phyloP scores from a whole-genome alignment of 441 rosid genomes.

The Gossypium gossypioides region DNA sequence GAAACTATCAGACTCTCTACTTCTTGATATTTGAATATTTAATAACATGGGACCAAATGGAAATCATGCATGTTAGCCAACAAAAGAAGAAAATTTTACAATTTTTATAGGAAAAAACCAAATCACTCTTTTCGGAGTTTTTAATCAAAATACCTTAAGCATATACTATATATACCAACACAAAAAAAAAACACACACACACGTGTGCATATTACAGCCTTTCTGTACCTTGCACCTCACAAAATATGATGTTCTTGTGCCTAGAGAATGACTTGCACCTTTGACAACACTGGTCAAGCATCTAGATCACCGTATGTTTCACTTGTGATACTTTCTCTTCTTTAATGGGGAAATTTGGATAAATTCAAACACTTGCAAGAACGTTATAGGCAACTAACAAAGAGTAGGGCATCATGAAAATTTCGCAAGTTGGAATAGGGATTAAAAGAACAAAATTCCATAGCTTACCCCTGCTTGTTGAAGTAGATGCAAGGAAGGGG shows the following conservation, averaged over 20 bases:
- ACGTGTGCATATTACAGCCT: neutral
- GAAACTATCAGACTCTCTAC: neutral
- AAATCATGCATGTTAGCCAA: neutral
- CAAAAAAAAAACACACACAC: neutral
- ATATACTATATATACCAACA: neutral
- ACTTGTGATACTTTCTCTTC: neutral
- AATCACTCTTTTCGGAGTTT: neutral
- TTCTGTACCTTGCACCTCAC: neutral
- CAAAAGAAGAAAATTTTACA: neutral
- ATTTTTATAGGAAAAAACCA: neutral
- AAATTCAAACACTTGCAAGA: neutral
- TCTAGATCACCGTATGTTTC: neutral
- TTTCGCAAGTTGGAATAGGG: neutral
- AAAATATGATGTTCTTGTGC: neutral
- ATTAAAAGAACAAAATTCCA: neutral
- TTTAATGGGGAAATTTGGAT: neutral
- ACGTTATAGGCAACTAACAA: neutral
- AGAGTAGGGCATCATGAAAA: neutral
- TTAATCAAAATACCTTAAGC: neutral
- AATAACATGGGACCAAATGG: neutral
- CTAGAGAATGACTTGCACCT: neutral
- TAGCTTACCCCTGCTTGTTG: conserved; percentile 44
- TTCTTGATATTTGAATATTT: neutral
- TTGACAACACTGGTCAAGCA: neutral
- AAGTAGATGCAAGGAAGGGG: conserved; percentile 84